phyloP scores from a whole-genome alignment of 257 asterid genomes.

The Sherardia arvensis region DNA sequence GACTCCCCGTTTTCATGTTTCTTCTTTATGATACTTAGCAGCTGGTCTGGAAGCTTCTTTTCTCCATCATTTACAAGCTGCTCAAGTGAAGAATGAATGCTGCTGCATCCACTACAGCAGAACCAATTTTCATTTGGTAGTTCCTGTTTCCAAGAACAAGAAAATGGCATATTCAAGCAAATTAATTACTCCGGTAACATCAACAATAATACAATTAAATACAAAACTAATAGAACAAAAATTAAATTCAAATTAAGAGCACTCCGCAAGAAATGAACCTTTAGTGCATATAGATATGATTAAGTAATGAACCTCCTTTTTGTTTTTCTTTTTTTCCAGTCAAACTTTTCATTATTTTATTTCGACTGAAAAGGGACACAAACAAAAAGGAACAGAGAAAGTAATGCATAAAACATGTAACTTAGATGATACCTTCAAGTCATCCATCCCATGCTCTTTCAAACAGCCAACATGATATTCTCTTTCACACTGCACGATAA shows the following conservation, averaged over 20 bases:
- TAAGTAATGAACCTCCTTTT: not conserved
- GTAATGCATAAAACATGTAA: not conserved
- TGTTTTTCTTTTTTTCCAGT: no score
- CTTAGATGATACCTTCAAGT: slow-evolving; percentile 45
- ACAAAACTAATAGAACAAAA: not conserved
- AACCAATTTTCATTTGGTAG: slow-evolving; percentile 79
- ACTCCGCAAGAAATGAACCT: not conserved
- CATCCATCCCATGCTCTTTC: slow-evolving; percentile 57
- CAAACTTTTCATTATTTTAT: no score
- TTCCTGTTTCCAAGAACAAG: slow-evolving; percentile 39
- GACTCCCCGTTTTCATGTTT: slow-evolving; percentile 31
- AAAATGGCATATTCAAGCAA: slow-evolving; percentile 20
- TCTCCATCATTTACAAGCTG: slow-evolving; percentile 53
- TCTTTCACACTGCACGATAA: slow-evolving; percentile 65
- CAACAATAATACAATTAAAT: not conserved
- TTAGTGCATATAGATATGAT: not conserved
- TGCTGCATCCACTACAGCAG: slow-evolving; percentile 55
- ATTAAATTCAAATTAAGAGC: not conserved
- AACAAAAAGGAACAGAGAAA: no score
- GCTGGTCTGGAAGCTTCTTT: slow-evolving; percentile 47
- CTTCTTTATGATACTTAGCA: slow-evolving; percentile 34
- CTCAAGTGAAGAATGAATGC: slow-evolving; percentile 43
- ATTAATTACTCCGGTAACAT: not conserved
- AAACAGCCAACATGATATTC: slow-evolving; percentile 88
- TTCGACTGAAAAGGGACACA: no score